Evolutionary conservation across 2,329 filamentous ascomycete species (phyloP), one percentile per base, ranked within the genome.

Genomic region (Aspergillus cejpii): DNA sequence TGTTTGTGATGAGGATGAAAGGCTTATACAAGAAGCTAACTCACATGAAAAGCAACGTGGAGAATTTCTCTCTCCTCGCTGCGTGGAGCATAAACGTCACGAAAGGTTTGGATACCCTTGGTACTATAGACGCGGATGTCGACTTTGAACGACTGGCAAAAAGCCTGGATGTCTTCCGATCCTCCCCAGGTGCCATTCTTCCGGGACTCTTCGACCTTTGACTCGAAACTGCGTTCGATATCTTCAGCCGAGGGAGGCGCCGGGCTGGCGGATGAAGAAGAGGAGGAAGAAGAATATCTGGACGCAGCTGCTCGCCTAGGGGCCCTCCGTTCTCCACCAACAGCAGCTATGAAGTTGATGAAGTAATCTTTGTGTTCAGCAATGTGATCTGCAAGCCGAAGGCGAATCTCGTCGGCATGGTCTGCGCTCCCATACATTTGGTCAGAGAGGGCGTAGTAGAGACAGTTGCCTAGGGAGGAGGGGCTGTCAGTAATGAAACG

Each of bases 381-480:
- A 72, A 86, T 83, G 61, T 84, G 79, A 47, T 76, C 64, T 52
- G 84, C 78, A 40, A 83, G 74, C 37, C 65, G 67, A 39, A 70
- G 67, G 40, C 83, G 80, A 55, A 86, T 80, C 54, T 77, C 70
- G 43, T 68, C 61, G 58, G 81, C 77, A 50, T 75, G 70, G 47
- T 73, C 68, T 57, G 81, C 76, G 57, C 76, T 66, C 51, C 80
- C 81, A 59, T 79, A 83, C 41, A 85, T 64, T 69, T 85, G 80
- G 60, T 84, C 80, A 51, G 79, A 81, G 29, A 84, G 71, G 49
- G 80, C 80, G 63, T 81, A 79, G 69, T 84, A 85, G 28, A 85
- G 74, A 64, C 82, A 85, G 68, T 84, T 84, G 54, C 81, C 82
- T 84, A 45, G 14, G 53, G 3, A n/a, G 27, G 38, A 37, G 15